Evolutionary conservation across 164 flowering plant species (phyloP), one percentile per base, ranked within the genome.

Genomic region (Magnolia changhungtana): DNA sequence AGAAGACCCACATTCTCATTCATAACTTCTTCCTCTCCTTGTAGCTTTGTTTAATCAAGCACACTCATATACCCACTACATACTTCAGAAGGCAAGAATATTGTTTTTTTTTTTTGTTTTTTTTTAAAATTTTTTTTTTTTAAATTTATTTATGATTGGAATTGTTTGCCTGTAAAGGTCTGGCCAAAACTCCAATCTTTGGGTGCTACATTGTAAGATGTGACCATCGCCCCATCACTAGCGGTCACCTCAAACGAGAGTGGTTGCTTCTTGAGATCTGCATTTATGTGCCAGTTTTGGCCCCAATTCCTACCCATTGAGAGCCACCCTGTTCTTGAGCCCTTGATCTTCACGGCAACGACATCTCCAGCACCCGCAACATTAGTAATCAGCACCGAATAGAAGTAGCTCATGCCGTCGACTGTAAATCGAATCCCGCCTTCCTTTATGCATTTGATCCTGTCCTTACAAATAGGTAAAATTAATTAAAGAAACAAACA

Each of bases 231-330:
- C 4, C 93, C 91, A 83, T 90, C 91, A 66, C 98, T 89, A 16
- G 81, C 76, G 24, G 91, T 91, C 77, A 94, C 84, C 86, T 96
- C 99, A 74, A 96, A 94, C 7, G 99, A 92, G 76, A 96, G 90
- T 63, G 98, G 90, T 72, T 94, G 99, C 21, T 88, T 88, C 85
- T 80, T 87, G 37, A 96, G 75, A 79, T 91, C 90, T 11, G 96
- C 98, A 87, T 82, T 94, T 50, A 92, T 78, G 75, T 90, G 97
- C 98, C 99, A 96, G 72, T 86, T 91, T 71, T 91, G 97, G 8
- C 99, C 99, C 99, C 99, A 96, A 65, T 91, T 94, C 80, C 97
- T 82, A 19, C 95, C 97, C 99, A 96, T 92, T 29, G 88, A 88
- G 73, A 96, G 92, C 99, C 98, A 96, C 55, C 98, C 99, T 2